Evolutionary conservation across 139 green algal genomes (phyloP), one percentile per base, ranked within the genome.

Genomic region (Auxenochlorella pyrenoidosa): DNA sequence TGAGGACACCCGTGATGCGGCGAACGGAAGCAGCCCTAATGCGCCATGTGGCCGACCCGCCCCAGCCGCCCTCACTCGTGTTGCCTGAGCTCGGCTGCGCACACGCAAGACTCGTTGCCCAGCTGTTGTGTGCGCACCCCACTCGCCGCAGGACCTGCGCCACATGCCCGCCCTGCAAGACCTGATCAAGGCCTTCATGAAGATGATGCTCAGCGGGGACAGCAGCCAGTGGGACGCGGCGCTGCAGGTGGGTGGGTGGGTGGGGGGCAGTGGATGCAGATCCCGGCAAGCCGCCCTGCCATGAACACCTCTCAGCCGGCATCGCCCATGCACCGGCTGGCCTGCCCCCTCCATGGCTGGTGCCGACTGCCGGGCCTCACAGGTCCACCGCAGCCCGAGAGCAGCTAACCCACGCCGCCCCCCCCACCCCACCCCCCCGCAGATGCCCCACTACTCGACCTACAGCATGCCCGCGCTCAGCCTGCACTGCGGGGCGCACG

Each of bases 381-480:
- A n/a, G n/a, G n/a, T n/a, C n/a, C n/a, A n/a, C n/a, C n/a, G n/a
- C n/a, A n/a, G n/a, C n/a, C n/a, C n/a, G n/a, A n/a, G n/a, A 2
- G 1, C 75, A 26, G 41, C 43, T 36, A 2, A 12, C 43, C 75
- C 13, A 22, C 30, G 44, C 47, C 10, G 47, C 15, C 68, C 6
- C 5, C 5, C 26, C 5, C n/a, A 43, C 32, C 36, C 6, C 41
- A 3, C 28, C 41, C 75, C 0, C 44, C 59, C 96, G 83, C 90
- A 94, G 89, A 95, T 98, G 93, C 97, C 97, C 28, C 97, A 99
- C 91, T 99, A 98, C 91, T 91, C 91, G 40, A 87, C 93, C 0
- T 71, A 87, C 40, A 88, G 93, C 91, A 99, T 99, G 97, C 97
- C 97, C 0, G 95, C 95, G 8, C 89, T 98, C 22, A 94, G 92